Evolutionary conservation across 805 yeast species (phyloP).

Genomic region (Ogataea minuta): DNA sequence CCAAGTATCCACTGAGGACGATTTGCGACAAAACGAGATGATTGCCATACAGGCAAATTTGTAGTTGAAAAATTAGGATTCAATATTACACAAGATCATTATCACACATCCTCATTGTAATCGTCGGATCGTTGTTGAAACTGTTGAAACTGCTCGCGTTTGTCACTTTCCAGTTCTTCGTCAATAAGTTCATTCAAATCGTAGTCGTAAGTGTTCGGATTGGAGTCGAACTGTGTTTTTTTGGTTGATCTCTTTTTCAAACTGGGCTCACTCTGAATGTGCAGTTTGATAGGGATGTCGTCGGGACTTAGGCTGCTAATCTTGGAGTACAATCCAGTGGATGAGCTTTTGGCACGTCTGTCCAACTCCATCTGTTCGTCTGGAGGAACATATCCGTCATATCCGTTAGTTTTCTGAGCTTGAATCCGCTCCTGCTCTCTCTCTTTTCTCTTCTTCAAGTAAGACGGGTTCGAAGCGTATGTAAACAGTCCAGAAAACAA

Average conservation of each 20-base stretch:
- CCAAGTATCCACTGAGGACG: conserved; percentile 14
- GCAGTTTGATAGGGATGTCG: conserved; percentile 32
- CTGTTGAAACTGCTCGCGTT: conserved; percentile 6
- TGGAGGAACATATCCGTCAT: conserved; percentile 31
- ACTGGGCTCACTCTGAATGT: conserved; percentile 18
- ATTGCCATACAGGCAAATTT: conserved; percentile 23
- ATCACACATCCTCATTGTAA: neutral
- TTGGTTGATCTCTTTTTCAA: conserved; percentile 21
- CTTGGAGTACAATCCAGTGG: conserved; percentile 26
- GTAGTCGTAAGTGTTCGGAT: conserved; percentile 47
- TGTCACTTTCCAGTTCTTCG: conserved; percentile 32
- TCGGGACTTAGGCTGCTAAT: conserved; percentile 26
- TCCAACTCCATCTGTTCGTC: conserved; percentile 25
- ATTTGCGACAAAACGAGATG: conserved; percentile 20
- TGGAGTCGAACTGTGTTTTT: conserved; percentile 19
- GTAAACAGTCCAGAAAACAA: conserved; percentile 28
- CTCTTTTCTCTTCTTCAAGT: conserved; percentile 17
- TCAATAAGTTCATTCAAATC: conserved; percentile 47
- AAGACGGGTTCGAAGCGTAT: conserved; percentile 29
- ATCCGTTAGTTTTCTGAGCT: conserved; percentile 1
- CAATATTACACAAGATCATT: conserved; percentile 2
- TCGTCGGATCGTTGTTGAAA: neutral
- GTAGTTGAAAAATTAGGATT: conserved; percentile 1
- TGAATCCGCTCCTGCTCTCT: conserved; percentile 3
- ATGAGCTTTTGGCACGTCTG: conserved; percentile 14